Evolutionary conservation across 2,329 filamentous ascomycete species (phyloP).

Genomic region (Plenodomus biglobosus): DNA sequence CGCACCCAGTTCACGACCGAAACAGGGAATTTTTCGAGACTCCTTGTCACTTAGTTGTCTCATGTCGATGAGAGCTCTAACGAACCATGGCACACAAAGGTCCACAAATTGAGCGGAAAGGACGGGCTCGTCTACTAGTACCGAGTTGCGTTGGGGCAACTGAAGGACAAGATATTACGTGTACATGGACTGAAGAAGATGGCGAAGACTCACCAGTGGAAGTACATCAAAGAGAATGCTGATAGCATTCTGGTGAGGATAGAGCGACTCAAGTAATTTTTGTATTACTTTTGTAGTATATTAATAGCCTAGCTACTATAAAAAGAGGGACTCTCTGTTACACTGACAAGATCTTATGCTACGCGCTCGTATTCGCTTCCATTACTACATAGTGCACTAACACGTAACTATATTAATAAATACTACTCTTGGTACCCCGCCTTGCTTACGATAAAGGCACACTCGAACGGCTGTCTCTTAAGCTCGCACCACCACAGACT

Average conservation of each 20-base stretch:
- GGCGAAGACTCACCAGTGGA: constrained; percentile 10
- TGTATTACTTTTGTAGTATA: too few relatives aligned
- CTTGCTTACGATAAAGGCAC: too few relatives aligned
- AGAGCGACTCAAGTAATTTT: too few relatives aligned
- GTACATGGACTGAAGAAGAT: constrained; percentile 7
- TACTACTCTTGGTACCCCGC: too few relatives aligned
- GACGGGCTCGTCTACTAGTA: constrained; percentile 31
- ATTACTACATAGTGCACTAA: too few relatives aligned
- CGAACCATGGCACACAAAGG: constrained; percentile 21
- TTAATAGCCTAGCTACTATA: too few relatives aligned
- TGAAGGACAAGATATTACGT: constrained; percentile 13
- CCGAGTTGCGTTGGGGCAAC: constrained; percentile 18
- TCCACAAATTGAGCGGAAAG: constrained; percentile 14
- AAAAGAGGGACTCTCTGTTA: too few relatives aligned
- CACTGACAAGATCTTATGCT: too few relatives aligned
- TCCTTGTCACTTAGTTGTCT: constrained; percentile 3
- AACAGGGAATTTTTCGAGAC: constrained; percentile 1
- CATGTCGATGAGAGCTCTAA: background rate
- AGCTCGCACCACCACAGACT: too few relatives aligned
- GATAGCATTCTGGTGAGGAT: constrained; percentile 17
- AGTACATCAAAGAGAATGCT: constrained; percentile 18
- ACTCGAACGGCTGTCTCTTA: too few relatives aligned
- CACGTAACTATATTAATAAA: too few relatives aligned
- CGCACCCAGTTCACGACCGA: constrained; percentile 3
- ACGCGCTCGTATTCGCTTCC: too few relatives aligned